Evolutionary conservation across 164 flowering plant species (phyloP).

Genomic region (Sedum album): DNA sequence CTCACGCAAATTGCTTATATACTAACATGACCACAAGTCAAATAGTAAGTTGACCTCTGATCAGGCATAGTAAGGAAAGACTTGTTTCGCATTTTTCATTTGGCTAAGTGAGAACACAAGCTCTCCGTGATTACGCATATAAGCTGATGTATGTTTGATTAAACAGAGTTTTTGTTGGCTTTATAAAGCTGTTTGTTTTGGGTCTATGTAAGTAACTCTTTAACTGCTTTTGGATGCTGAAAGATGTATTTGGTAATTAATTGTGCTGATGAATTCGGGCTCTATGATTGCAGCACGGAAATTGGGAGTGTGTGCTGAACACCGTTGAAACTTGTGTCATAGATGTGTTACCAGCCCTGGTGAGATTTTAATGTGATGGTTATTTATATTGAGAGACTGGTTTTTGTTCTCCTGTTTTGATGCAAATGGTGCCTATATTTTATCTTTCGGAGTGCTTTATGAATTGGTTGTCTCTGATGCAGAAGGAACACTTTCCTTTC

Average conservation of each 20-base stretch:
- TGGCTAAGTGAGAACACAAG: too few species aligned
- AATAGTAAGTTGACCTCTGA: too few species aligned
- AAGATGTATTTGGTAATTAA: background rate
- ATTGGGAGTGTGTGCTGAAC: constrained; percentile 62
- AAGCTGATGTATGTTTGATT: too few species aligned
- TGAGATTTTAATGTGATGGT: constrained; percentile 10
- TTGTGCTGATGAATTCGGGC: background rate
- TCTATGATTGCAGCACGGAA: constrained; percentile 67
- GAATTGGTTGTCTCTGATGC: constrained; percentile 25
- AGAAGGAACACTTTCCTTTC: constrained; percentile 66
- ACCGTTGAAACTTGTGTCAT: constrained; percentile 89
- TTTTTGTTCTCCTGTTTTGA: background rate
- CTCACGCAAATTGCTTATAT: too few species aligned
- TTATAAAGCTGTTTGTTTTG: too few species aligned
- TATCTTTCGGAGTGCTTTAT: background rate
- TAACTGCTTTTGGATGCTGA: too few species aligned
- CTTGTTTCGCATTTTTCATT: too few species aligned
- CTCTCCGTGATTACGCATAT: too few species aligned
- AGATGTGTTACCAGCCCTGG: constrained; percentile 66
- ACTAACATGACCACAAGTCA: too few species aligned
- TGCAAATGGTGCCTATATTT: background rate
- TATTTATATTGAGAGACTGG: background rate
- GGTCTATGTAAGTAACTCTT: too few species aligned
- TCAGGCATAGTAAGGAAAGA: too few species aligned
- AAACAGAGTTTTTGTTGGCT: too few species aligned